Conservation (phyloP, 73 alveolate genomes). For the Stentor roeselii region DNA sequence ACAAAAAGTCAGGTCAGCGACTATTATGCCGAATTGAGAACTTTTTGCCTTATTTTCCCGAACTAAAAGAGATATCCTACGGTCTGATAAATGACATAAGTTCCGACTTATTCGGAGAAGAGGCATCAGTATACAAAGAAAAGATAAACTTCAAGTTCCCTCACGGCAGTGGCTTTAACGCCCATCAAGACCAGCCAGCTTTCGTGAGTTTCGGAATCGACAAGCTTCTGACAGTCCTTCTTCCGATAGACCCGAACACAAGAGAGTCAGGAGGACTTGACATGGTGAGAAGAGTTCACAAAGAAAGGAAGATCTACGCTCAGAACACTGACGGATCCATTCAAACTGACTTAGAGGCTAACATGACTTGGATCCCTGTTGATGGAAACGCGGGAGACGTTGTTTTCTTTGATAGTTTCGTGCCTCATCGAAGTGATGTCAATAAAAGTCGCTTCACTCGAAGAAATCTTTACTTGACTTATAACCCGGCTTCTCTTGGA, state of each 20-base stretch:
- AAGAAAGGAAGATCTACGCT: too few relatives aligned
- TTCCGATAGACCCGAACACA: not conserved
- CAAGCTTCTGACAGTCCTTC: not conserved
- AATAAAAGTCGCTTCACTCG: not conserved
- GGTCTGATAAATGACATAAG: not conserved
- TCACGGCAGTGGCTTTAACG: not conserved
- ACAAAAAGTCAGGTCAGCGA: not conserved
- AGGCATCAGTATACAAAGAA: not conserved
- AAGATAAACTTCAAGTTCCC: not conserved
- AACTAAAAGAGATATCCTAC: not conserved
- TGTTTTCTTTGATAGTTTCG: not conserved
- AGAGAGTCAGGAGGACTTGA: not conserved
- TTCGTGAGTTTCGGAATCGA: not conserved
- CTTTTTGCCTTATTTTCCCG: not conserved
- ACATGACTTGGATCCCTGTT: too few relatives aligned
- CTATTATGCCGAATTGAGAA: not conserved
- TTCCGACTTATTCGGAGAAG: not conserved
- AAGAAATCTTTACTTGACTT: not conserved
- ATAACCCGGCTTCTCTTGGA: not conserved
- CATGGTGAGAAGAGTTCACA: not conserved
- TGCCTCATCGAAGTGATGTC: not conserved
- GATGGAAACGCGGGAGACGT: not conserved
- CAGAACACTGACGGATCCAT: slow-evolving; percentile 1
- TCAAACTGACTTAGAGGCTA: too few relatives aligned
- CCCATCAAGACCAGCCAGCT: not conserved